Evolutionary conservation across 129 eudicot genomes (phyloP), one percentile per base, ranked within the genome.

Genomic region (Tanacetum coccineum): DNA sequence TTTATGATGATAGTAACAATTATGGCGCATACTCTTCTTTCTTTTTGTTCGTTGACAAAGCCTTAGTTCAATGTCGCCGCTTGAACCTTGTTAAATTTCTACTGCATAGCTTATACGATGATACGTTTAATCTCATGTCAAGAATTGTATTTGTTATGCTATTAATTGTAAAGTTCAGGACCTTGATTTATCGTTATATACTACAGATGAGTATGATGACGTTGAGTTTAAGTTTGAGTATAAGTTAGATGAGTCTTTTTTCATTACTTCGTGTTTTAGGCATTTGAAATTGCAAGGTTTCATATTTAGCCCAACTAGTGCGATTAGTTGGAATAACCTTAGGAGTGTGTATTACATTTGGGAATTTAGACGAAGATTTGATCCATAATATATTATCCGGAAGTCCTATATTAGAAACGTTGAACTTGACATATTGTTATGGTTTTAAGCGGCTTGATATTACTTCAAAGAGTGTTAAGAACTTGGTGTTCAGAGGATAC

Each of bases 401-500:
- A 18, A 63, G 77, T 64, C 71, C 71, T 64, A 2, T 64, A 10
- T 64, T 73, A 64, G 71, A 64, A 10, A 64, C 65, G 1, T 13
- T 73, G 64, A 63, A 11, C 9, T 64, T 73, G 20, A 20, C 19
- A 0, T 2, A 22, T 40, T 73, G 77, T 13, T 52, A 52, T 18
- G 58, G 58, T 52, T 17, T 14, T 52, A 17, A 9, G 25, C 71
- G 65, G 39, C 36, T 73, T 0, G 45, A 73, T 64, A 56, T 58
- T 13, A 66, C 62, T 12, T 66, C 79, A 0, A 66, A 57, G 54
- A 74, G 79, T 59, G 62, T 74, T 48, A 74, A 66, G 55, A 66
- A 20, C 11, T 58, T 74, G 73, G 79, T 74, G 73, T 57, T 48
- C 13, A 17, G 28, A 19, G 68, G 73, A 30, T 74, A 73, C 36